Base-by-base conservation (phyloP, 352 stramenopile genomes). In the Phytopythium litorale region DNA sequence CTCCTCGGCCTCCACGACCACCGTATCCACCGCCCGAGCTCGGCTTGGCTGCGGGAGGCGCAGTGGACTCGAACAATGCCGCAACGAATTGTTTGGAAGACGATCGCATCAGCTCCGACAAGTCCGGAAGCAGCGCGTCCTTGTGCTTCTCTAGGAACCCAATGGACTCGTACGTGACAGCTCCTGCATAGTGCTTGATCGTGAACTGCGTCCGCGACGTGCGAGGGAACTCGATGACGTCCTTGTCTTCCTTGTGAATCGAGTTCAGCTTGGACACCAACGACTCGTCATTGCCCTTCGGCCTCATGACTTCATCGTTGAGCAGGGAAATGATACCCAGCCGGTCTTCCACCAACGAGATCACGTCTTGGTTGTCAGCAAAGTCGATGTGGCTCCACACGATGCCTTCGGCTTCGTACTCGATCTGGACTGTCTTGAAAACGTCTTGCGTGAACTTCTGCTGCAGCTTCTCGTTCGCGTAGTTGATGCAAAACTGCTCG, bases 61-160 rank as follows among this genome's bases (percentile, higher is more conserved):
- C 73, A 2, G 68, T 69, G 19, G 78, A 73, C 46, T 89, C 81
- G 58, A 94, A 96, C 15, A 94, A 76, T 46, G 83, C 79, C 9
- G 76, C 68, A 33, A 94, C 76, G 43, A 91, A 92, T 16, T 76
- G 68, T 63, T 89, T 92, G 4, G 69, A 79, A 0, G 82, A 93
- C 40, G 80, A 72, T 35, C 83, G 81, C 87, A 96, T 94, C 21
- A 96, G 72, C 62, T 94, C 81, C 60, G 92, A 97, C 40, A 99
- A 65, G 63, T 98, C 96, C 42, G 97, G 96, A 46, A 97, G 89
- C 25, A 99, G 70, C 9, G 90, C 90, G 59, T 98, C 92, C 66
- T 97, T 97, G 82, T 99, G 98, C 76, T 98, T 98, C 65, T 98
- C 96, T 40, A 98, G 64, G 73, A 99, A 99, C 23, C 92, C 93